Evolutionary conservation across 352 stramenopile species (phyloP).

Genomic region (Phytophthora uliginosa): DNA sequence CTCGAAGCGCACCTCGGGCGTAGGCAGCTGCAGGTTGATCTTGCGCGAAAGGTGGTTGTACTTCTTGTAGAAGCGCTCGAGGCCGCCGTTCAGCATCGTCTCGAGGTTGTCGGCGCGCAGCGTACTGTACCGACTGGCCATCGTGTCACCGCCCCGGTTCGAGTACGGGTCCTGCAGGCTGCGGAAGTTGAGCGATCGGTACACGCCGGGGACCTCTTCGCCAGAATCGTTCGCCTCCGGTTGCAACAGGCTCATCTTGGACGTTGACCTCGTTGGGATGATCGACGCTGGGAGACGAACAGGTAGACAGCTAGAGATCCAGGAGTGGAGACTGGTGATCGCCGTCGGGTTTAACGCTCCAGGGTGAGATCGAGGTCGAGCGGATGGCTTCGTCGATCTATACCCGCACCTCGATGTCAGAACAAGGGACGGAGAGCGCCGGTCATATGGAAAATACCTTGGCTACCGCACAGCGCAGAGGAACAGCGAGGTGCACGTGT

Average conservation of each 20-base stretch:
- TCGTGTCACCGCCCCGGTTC: slow-evolving; percentile 46
- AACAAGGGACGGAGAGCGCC: no score
- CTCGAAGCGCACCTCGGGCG: slow-evolving; percentile 77
- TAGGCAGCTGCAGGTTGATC: slow-evolving; percentile 54
- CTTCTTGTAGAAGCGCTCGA: slow-evolving; percentile 88
- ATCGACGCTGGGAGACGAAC: no score
- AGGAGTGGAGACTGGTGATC: not conserved
- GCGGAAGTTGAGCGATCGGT: slow-evolving; percentile 74
- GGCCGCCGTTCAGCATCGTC: slow-evolving; percentile 67
- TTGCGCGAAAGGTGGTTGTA: slow-evolving; percentile 80
- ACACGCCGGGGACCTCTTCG: slow-evolving; percentile 59
- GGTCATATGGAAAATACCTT: no score
- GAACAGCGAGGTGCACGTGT: no score
- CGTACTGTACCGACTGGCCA: slow-evolving; percentile 45
- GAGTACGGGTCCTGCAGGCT: slow-evolving; percentile 69
- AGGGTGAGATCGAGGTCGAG: not conserved
- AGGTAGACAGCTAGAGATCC: slow-evolving; percentile 12
- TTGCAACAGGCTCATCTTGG: slow-evolving; percentile 25
- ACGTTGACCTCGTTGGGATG: not conserved
- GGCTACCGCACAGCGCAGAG: no score
- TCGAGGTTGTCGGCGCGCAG: slow-evolving; percentile 76
- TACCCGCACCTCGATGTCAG: not conserved
- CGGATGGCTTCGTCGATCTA: not conserved
- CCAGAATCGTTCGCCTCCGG: slow-evolving; percentile 18
- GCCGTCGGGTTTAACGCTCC: not conserved